Percentiles rank a stretch among this genome's conserved stretches.
Evolutionary conservation across 805 yeast species (phyloP).

Genomic region (Candida bentonensis): DNA sequence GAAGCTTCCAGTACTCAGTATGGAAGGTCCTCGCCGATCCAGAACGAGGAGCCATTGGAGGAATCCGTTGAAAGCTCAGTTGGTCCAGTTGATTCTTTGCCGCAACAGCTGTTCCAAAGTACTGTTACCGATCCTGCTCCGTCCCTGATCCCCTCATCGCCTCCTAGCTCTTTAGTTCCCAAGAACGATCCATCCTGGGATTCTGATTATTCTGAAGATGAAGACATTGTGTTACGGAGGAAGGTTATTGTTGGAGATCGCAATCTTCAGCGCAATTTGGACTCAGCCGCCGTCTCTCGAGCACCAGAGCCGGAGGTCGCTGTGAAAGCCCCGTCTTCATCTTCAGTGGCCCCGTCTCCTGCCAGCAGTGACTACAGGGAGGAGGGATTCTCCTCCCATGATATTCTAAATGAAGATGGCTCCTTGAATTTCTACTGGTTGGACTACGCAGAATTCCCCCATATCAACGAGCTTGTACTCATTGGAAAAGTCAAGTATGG

Average conservation of each 20-base stretch:
- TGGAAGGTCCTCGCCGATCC: too few relatives aligned
- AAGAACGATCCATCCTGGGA: neutral
- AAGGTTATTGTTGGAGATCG: neutral
- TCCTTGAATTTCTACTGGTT: conserved; percentile 73
- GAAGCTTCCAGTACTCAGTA: too few relatives aligned
- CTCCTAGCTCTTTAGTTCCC: neutral
- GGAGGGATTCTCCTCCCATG: conserved; percentile 15
- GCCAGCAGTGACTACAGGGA: conserved; percentile 4
- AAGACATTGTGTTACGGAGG: conserved; percentile 1
- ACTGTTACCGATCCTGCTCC: too few relatives aligned
- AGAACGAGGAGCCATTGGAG: too few relatives aligned
- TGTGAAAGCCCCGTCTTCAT: conserved; percentile 5
- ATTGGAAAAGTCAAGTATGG: conserved; percentile 66
- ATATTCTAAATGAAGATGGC: conserved; percentile 29
- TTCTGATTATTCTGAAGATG: conserved; percentile 2
- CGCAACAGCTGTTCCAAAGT: too few relatives aligned
- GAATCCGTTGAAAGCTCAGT: too few relatives aligned
- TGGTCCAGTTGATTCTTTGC: too few relatives aligned
- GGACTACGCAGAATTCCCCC: conserved; percentile 63
- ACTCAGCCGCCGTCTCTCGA: conserved; percentile 3
- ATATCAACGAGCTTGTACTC: conserved; percentile 49
- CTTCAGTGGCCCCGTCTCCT: conserved; percentile 4
- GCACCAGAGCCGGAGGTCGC: conserved; percentile 5
- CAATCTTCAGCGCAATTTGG: neutral
- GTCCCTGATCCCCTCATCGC: neutral